Conservation (phyloP, 306 rosid species). For the Hippophae tibetana region DNA sequence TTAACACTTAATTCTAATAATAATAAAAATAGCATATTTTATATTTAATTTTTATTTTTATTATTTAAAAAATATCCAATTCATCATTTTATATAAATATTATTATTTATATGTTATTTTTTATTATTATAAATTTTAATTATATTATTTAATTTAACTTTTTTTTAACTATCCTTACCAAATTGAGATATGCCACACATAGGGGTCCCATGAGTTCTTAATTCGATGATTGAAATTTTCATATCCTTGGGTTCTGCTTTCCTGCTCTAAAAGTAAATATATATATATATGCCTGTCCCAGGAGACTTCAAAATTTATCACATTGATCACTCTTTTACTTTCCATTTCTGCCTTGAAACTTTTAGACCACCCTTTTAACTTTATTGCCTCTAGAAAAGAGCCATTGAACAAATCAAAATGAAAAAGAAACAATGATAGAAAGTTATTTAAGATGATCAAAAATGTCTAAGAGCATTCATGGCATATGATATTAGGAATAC, state of each 20-base stretch:
- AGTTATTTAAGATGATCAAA: conserved; percentile 9
- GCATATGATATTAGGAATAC: neutral
- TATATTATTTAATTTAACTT: too few relatives aligned
- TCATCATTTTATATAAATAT: too few relatives aligned
- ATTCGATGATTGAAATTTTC: conserved; percentile 27
- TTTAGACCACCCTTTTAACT: conserved; percentile 39
- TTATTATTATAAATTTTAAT: too few relatives aligned
- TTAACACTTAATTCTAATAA: conserved; percentile 14
- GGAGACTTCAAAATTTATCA: conserved; percentile 15
- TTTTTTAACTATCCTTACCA: too few relatives aligned
- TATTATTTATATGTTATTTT: too few relatives aligned
- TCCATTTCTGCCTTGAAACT: conserved; percentile 27
- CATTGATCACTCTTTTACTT: conserved; percentile 31
- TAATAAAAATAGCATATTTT: neutral
- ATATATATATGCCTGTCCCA: conserved; percentile 19
- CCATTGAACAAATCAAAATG: conserved; percentile 20
- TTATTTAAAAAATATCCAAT: too few relatives aligned
- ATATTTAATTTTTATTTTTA: too few relatives aligned
- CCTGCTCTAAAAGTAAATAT: conserved; percentile 2
- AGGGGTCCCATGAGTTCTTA: conserved; percentile 20
- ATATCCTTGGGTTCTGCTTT: conserved; percentile 11
- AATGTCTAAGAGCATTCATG: neutral
- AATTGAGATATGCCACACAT: conserved; percentile 12
- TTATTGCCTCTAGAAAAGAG: conserved; percentile 27
- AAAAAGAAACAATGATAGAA: conserved; percentile 27